A percentile compares a stretch with the other conserved stretches of the same genome.
phyloP scores from a whole-genome alignment of 805 yeast species.

The Pichia pseudocactophila region DNA sequence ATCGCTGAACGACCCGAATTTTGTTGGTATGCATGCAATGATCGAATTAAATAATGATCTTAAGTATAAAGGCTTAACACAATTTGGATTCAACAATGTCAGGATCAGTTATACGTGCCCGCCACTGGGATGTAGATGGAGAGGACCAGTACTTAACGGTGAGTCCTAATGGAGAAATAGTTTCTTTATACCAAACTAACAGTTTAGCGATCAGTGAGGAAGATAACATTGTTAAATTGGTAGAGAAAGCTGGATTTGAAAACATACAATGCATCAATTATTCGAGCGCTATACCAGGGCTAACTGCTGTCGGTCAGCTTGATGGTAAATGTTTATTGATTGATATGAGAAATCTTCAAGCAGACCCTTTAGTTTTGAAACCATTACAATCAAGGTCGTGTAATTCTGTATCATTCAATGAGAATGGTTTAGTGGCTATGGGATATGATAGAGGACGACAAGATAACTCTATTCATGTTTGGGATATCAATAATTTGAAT shows the following conservation, averaged over 20 bases:
- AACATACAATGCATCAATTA: constrained; percentile 60
- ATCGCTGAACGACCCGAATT: too few relatives aligned
- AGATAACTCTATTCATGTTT: constrained; percentile 67
- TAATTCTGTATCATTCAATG: constrained; percentile 63
- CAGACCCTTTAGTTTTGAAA: constrained; percentile 33
- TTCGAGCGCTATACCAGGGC: constrained; percentile 45
- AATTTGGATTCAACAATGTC: too few relatives aligned
- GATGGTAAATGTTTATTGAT: constrained; percentile 59
- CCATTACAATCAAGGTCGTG: constrained; percentile 69
- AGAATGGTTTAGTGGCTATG: constrained; percentile 56
- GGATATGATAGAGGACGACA: constrained; percentile 74
- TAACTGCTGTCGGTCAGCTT: constrained; percentile 65
- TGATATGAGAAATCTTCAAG: constrained; percentile 37
- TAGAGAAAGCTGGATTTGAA: constrained; percentile 54
- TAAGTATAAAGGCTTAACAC: too few relatives aligned
- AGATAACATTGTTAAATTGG: constrained; percentile 43
- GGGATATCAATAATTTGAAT: constrained; percentile 44
- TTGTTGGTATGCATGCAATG: too few relatives aligned
- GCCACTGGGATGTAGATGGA: constrained; percentile 50
- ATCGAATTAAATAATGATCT: too few relatives aligned
- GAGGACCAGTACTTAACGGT: constrained; percentile 54
- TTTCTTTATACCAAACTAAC: constrained; percentile 53
- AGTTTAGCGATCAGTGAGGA: constrained; percentile 32
- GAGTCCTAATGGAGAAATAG: constrained; percentile 75
- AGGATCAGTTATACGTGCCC: constrained; percentile 51